Conservation (phyloP, 495 filamentous ascomycete species). For the Hyaloscypha hepaticicola region DNA sequence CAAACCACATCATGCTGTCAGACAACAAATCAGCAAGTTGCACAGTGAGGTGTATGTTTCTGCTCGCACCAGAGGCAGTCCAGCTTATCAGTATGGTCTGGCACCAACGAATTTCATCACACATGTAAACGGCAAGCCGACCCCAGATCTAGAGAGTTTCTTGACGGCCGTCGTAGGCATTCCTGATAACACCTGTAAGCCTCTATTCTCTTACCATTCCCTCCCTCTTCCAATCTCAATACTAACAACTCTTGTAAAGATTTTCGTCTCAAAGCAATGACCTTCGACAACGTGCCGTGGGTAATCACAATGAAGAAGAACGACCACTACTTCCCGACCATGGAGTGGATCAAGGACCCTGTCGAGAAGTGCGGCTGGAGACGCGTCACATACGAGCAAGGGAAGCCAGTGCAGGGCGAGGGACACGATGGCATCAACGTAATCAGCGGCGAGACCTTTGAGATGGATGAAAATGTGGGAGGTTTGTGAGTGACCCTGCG, state of each 20-base stretch:
- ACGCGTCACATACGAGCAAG: conserved; percentile 67
- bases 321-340: conserved; percentile 96
- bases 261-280: conserved; percentile 90
- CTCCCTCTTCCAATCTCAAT: conserved; percentile 19
- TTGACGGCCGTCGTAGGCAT: conserved; percentile 78
- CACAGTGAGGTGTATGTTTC: conserved; percentile 97
- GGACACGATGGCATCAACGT: conserved; percentile 33
- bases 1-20: conserved; percentile 90
- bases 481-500: conserved; percentile 5
- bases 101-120: conserved; percentile 97
- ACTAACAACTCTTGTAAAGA: conserved; percentile 44
- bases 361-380: conserved; percentile 64
- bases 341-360: conserved; percentile 78
- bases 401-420: conserved; percentile 50
- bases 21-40: conserved; percentile 95
- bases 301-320: conserved; percentile 99
- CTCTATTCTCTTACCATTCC: conserved; percentile 9
- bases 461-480: conserved; percentile 25
- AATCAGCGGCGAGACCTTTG: conserved; percentile 22
- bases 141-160: conserved; percentile 77
- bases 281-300: conserved; percentile 97
- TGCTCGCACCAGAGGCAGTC: conserved; percentile 77
- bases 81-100: conserved; percentile 88
- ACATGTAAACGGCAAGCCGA: conserved; percentile 84
- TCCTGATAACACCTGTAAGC: conserved; percentile 84